Conservation (phyloP, 2,329 filamentous ascomycete species). For the Ophiostoma himal-ulmi region DNA sequence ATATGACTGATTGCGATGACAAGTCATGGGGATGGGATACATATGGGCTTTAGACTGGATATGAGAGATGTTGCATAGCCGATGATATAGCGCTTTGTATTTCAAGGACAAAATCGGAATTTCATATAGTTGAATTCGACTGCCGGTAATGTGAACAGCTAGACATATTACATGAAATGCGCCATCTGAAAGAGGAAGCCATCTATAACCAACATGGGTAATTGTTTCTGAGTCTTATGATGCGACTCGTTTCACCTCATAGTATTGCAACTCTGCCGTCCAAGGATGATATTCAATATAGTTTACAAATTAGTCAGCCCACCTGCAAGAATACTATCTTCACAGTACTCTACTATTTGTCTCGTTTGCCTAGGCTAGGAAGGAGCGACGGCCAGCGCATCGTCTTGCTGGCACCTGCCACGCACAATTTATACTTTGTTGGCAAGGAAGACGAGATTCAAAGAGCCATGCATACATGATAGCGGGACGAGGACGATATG, state of each 20-base stretch:
- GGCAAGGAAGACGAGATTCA: not conserved
- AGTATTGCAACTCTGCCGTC: not conserved
- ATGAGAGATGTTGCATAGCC: not conserved
- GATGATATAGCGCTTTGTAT: too few relatives aligned
- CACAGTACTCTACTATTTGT: too few relatives aligned
- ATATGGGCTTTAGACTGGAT: not conserved
- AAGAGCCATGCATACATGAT: not conserved
- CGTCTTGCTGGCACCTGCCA: not conserved
- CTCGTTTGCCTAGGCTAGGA: not conserved
- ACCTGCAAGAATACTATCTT: too few relatives aligned
- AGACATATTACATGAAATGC: not conserved
- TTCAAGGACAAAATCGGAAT: not conserved
- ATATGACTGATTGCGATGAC: slow-evolving; percentile 9
- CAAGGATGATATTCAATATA: not conserved
- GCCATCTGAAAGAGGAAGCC: not conserved
- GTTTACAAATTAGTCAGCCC: not conserved
- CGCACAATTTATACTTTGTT: not conserved
- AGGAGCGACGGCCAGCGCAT: not conserved
- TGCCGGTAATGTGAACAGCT: not conserved
- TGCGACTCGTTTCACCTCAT: slow-evolving; percentile 10
- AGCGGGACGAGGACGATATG: not conserved
- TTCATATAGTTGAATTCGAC: not conserved
- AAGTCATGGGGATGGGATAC: not conserved
- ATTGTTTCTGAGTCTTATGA: not conserved
- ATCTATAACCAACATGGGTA: not conserved